phyloP scores from a whole-genome alignment of 2,329 filamentous ascomycete genomes.

The Epicoccum sorghinum region DNA sequence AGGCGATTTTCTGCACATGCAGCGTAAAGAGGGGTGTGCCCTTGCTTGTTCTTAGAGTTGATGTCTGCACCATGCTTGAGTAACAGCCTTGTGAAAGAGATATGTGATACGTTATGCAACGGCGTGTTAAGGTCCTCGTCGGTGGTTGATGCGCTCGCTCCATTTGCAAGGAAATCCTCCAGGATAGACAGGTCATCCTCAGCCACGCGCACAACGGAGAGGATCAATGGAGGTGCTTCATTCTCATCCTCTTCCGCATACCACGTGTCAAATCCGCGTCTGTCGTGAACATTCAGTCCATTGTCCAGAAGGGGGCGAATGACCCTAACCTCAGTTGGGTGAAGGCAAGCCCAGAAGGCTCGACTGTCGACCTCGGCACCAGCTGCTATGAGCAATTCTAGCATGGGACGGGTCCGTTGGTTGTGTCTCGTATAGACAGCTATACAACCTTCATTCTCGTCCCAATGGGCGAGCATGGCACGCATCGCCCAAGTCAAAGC shows the following conservation, averaged over 20 bases:
- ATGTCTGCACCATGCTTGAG: not conserved
- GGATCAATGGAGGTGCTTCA: not conserved
- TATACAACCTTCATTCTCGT: not conserved
- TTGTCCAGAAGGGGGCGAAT: not conserved
- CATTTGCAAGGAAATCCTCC: not conserved
- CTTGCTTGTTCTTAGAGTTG: not conserved
- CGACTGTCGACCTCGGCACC: not conserved
- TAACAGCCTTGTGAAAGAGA: not conserved
- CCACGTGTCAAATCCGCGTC: not conserved
- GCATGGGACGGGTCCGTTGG: not conserved
- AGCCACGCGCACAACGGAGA: not conserved
- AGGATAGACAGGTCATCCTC: not conserved
- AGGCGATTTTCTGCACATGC: not conserved
- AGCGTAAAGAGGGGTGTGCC: not conserved
- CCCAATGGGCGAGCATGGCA: not conserved
- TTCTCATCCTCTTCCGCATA: not conserved
- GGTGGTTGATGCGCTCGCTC: not conserved
- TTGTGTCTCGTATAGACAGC: not conserved
- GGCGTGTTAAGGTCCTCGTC: not conserved
- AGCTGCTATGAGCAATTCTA: not conserved
- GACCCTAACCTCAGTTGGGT: not conserved
- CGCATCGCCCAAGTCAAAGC: not conserved
- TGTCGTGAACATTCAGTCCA: not conserved
- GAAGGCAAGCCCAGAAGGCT: not conserved
- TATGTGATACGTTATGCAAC: not conserved